A percentile compares a stretch with the other conserved stretches of the same genome.
These are phyloP conservation scores for Alternaria incomplexa DNA, from an alignment of 2,329 filamentous ascomycete genomes.

Conservation along the genomic window DNA sequence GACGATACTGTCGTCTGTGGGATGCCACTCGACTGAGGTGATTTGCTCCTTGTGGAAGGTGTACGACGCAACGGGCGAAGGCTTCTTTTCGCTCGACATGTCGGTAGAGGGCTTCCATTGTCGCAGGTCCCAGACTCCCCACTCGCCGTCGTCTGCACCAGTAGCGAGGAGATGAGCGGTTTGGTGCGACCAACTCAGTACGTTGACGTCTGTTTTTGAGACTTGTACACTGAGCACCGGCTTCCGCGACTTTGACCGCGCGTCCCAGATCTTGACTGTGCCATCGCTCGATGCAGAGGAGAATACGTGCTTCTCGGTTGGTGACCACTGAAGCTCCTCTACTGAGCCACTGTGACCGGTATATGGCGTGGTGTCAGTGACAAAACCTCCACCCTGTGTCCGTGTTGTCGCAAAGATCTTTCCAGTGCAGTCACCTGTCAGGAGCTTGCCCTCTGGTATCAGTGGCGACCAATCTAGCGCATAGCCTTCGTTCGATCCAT, in stretches of 20 bases:
- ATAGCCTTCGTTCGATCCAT: conserved; percentile 88
- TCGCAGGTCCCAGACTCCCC: conserved; percentile 95
- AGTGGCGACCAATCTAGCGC: conserved; percentile 95
- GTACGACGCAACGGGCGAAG: conserved; percentile 89
- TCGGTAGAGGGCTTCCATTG: conserved; percentile 79
- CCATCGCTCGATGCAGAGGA: conserved; percentile 93
- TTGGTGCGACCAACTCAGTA: conserved; percentile 91
- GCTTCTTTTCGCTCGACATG: conserved; percentile 57
- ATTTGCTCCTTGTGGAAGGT: conserved; percentile 96
- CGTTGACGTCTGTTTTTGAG: conserved; percentile 87
- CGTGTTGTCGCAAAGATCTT: conserved; percentile 87
- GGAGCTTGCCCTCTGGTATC: conserved; percentile 78
- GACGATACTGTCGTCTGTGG: conserved; percentile 93
- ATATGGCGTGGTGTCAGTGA: conserved; percentile 83
- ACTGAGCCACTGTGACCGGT: conserved; percentile 83
- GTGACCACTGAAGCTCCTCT: conserved; percentile 97
- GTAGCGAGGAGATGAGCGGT: conserved; percentile 90
- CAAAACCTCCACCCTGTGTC: conserved; percentile 86
- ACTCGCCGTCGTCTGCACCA: conserved; percentile 90
- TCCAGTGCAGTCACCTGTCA: conserved; percentile 91
- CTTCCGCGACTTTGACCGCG: conserved; percentile 85
- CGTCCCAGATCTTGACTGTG: conserved; percentile 94
- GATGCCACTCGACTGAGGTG: conserved; percentile 96
- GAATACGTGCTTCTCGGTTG: conserved; percentile 90
- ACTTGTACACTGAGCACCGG: conserved; percentile 88